Evolutionary conservation across 108 stramenopile genomes (phyloP).

Genomic region (Schizochytrium sp.): DNA sequence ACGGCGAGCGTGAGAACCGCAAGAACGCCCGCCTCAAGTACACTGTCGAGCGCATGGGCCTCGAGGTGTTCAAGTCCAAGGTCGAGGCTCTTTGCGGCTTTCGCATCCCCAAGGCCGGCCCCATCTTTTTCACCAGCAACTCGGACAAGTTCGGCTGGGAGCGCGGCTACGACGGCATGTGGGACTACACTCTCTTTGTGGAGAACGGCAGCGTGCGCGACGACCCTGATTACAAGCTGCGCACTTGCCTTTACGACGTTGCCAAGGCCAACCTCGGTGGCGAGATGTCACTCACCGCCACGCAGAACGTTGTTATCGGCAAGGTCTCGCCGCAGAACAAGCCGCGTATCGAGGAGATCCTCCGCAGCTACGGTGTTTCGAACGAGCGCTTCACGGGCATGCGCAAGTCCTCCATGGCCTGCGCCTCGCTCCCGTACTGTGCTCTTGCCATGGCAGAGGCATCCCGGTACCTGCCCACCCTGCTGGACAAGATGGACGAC

Average conservation of each 20-base stretch:
- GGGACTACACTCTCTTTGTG: slow-evolving; percentile 83
- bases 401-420: slow-evolving; percentile 79
- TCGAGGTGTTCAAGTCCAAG: slow-evolving; percentile 75
- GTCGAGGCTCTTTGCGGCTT: slow-evolving; percentile 86
- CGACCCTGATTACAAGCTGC: slow-evolving; percentile 71
- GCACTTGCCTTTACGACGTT: slow-evolving; percentile 72
- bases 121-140: neutral
- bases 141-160: slow-evolving; percentile 97
- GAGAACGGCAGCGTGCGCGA: slow-evolving; percentile 94
- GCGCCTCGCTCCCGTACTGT: slow-evolving; percentile 90
- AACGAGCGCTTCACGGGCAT: slow-evolving; percentile 80
- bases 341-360: slow-evolving; percentile 66
- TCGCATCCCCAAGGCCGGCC: slow-evolving; percentile 44
- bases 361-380: slow-evolving; percentile 72
- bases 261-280: slow-evolving; percentile 72
- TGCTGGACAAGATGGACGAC: slow-evolving; percentile 68
- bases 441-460: slow-evolving; percentile 95
- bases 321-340: slow-evolving; percentile 80
- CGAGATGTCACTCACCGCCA: slow-evolving; percentile 80
- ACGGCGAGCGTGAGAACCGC: slow-evolving; percentile 91
- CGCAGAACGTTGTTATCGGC: slow-evolving; percentile 78
- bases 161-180: slow-evolving; percentile 89
- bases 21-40: slow-evolving; percentile 98
- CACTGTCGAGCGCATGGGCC: slow-evolving; percentile 89
- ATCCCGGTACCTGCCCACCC: slow-evolving; percentile 80